Evolutionary conservation across 441 rosid genomes (phyloP), one percentile per base, ranked within the genome.

Genomic region (Populus hybrid): DNA sequence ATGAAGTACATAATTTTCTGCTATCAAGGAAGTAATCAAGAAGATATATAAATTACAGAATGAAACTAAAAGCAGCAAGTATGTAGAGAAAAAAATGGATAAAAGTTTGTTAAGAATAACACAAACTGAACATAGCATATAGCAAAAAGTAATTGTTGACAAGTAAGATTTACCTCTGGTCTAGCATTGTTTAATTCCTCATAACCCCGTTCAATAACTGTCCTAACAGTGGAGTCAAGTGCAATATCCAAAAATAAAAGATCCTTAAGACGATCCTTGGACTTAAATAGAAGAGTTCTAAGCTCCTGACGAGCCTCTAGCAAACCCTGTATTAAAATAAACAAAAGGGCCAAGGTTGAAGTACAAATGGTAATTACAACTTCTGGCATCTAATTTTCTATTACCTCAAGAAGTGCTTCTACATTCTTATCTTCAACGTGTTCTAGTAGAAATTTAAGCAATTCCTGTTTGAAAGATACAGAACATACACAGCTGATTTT

Each of bases 291-390:
- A 86, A 93, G 83, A 21, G 97, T 90, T 71, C 97, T 86, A 67
- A 94, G 90, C 89, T 94, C 98, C 85, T 97, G 97, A 72, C 99
- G 98, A 73, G 97, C 97, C 93, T 97, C 99, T 67, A 97, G 90
- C 85, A 94, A 85, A 85, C 96, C 96, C 99, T 97, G 85, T 64
- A 77, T 81, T 77, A 72, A 67, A 81, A 50, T 50, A 50, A 50
- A 50, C 57, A 50, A 14, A 30, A 10, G 10, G n/a, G 57, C 57
- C 70, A 73, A 67, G 70, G 28, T 66, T 21, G 57, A 38, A 21
- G 6, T n/a, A 77, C 57, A 70, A 46, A 73, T 26, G 20, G 76
- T 30, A 77, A 69, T 28, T 34, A 38, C 69, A 73, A 21, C 32
- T 36, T 54, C 20, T 9, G 46, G 73, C 64, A 24, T 5, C 57